Evolutionary conservation across 768 basidiomycete genomes (phyloP).

Genomic region (Tephrocybe sp.): DNA sequence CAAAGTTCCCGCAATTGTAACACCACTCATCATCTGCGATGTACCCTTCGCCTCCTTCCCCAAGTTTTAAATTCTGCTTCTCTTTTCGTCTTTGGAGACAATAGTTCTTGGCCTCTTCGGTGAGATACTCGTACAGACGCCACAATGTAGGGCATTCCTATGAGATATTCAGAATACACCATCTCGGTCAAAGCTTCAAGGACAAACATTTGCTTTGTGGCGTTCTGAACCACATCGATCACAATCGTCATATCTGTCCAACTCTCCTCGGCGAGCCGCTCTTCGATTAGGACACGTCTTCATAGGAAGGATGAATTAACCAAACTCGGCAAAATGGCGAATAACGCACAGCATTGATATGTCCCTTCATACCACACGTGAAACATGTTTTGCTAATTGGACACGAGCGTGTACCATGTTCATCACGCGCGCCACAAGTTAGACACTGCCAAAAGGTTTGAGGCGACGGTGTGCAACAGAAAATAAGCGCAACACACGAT

Average conservation of each 20-base stretch:
- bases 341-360: conserved; percentile 59
- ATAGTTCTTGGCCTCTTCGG: conserved; percentile 45
- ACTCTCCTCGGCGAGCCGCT: conserved; percentile 21
- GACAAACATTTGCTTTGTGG: conserved; percentile 63
- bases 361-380: conserved; percentile 81
- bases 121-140: conserved; percentile 75
- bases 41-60: conserved; percentile 77
- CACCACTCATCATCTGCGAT: conserved; percentile 76
- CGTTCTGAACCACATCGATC: conserved; percentile 64
- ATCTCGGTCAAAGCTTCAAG: neutral
- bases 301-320: neutral
- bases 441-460: conserved; percentile 50
- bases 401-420: conserved; percentile 74
- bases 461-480: conserved; percentile 1
- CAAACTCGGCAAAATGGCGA: neutral
- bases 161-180: neutral
- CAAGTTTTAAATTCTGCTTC: conserved; percentile 49
- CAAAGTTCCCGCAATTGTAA: conserved; percentile 71
- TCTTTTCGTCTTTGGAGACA: conserved; percentile 46
- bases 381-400: conserved; percentile 81
- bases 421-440: conserved; percentile 78
- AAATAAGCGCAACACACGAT: conserved; percentile 49
- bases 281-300: conserved; percentile 73
- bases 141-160: conserved; percentile 85
- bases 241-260: conserved; percentile 46